A percentile compares a stretch with the other conserved stretches of the same genome.
phyloP scores from a whole-genome alignment of 2,329 filamentous ascomycete genomes.

The Elsinoe perseae region DNA sequence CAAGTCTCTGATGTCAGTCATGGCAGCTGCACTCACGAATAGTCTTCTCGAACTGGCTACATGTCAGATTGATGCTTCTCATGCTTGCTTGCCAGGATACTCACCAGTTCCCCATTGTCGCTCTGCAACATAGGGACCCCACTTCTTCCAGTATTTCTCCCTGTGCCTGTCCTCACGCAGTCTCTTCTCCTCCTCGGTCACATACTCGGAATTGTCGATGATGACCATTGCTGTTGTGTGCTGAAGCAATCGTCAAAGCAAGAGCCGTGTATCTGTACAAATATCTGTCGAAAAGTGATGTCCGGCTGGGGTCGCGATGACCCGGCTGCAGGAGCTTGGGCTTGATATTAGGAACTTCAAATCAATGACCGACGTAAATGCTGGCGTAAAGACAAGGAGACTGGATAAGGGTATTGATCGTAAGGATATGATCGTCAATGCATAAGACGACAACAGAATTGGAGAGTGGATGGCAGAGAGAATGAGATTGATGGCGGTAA shows the following conservation, averaged over 20 bases:
- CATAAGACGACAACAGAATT: background rate
- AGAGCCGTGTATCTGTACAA: background rate
- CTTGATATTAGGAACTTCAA: conserved; percentile 7
- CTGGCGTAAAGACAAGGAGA: background rate
- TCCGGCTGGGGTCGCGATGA: conserved; percentile 1
- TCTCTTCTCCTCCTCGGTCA: conserved; percentile 84
- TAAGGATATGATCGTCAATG: background rate
- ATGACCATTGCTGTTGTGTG: conserved; percentile 61
- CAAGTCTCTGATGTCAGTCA: conserved; percentile 7
- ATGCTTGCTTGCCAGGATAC: conserved; percentile 24
- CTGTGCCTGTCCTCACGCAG: conserved; percentile 77
- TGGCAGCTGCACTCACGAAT: conserved; percentile 50
- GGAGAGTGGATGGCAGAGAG: background rate
- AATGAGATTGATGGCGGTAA: conserved; percentile 1
- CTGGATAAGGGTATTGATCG: background rate
- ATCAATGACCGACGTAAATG: background rate
- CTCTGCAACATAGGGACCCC: conserved; percentile 90
- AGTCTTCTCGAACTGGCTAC: conserved; percentile 77
- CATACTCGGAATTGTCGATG: conserved; percentile 77
- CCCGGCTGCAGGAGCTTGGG: background rate
- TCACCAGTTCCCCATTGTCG: conserved; percentile 89
- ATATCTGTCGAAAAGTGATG: background rate
- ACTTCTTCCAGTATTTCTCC: conserved; percentile 94
- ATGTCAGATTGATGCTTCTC: conserved; percentile 26
- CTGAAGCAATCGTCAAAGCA: background rate